Base-by-base conservation (phyloP, 2,329 filamentous ascomycete species). In the Didymella glomerata region DNA sequence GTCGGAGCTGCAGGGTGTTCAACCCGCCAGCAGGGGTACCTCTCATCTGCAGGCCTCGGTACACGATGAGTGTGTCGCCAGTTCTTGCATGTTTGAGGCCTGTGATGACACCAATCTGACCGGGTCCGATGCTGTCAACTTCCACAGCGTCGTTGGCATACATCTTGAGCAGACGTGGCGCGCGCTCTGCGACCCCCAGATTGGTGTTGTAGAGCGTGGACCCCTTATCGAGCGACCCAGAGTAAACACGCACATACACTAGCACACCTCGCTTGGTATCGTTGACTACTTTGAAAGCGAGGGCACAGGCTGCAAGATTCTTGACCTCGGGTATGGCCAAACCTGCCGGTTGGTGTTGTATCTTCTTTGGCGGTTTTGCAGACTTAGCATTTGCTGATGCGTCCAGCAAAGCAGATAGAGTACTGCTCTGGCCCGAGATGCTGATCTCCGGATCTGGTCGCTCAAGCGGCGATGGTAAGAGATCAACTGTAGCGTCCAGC, bases 231-330 rank as follows among this genome's bases (percentile, higher is more conserved):
- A 99, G 80, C 2, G 86, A 85, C 10, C 95, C 95, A 25, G 92
- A 91, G 77, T 98, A 98, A 8, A 97, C 92, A 40, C 95, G 88
- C 10, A 98, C 89, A 72, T 96, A 98, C 62, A 96, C 93, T 59
- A 98, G 84, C 53, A 96, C 89, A 18, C 95, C 95, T 56, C 93
- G 88, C 64, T 90, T 90, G 9, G 90, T 82, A 70, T 98, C 94
- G 65, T 94, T 90, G 64, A 95, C 92, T 6, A 98, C 95, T 77
- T 99, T 99, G 85, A 98, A 99, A 8, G 89, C 89, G 24, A 91
- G 77, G 1, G 88, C 88, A 67, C 88, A 91, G 30, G 84, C 84
- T 65, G 87, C 82, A 1, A 98, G 86, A 16, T 90, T 91, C 25
- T 82, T 77, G n/a, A 84, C 76, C 25, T 78, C 74, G 11, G 69